Evolutionary conservation across 1,139 yeast species (phyloP), one percentile per base, ranked within the genome.

Genomic region (Candida sp.): DNA sequence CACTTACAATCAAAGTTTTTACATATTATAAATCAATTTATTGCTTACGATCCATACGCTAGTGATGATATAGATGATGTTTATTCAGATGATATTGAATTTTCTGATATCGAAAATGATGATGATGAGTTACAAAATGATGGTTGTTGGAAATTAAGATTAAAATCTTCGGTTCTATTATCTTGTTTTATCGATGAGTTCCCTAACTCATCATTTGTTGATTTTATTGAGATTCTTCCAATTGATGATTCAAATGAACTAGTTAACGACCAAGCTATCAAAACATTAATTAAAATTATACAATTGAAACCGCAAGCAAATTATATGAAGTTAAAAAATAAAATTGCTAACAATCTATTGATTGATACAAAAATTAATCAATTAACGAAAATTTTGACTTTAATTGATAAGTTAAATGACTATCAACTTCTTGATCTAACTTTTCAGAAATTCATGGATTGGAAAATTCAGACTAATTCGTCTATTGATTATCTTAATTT

Each of bases 121-220:
- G 50, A 45, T 21, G 58, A 53, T 36, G 54, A 54, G 12, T 64
- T 55, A 22, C 66, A 62, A 35, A 81, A 80, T 42, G 90, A 84
- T 52, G 79, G 81, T 25, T 79, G 87, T 1, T 85, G 95, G 88
- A 83, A 82, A 51, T 60, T 88, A 32, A 70, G 96, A 46, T 70
- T 79, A 36, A 76, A 75, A 44, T 67, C 89, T 0, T 74, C 81
- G 2, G 64, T 67, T 22, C 58, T 84, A 30, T 57, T 77, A 3
- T 60, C 70, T 8, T 63, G 73, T 0, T 47, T 81, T n/a, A 63
- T 75, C 12, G 54, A 55, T 4, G 53, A 58, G 6, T 67, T 61
- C 47, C 72, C 82, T 7, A 45, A 43, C n/a, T 35, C 42, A 15
- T 43, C 34, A 11, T 32, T 11, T 32, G 34, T 47, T 21, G 49